phyloP scores from a whole-genome alignment of 1,139 yeast species.

The Nakaseomyces delphensis region DNA sequence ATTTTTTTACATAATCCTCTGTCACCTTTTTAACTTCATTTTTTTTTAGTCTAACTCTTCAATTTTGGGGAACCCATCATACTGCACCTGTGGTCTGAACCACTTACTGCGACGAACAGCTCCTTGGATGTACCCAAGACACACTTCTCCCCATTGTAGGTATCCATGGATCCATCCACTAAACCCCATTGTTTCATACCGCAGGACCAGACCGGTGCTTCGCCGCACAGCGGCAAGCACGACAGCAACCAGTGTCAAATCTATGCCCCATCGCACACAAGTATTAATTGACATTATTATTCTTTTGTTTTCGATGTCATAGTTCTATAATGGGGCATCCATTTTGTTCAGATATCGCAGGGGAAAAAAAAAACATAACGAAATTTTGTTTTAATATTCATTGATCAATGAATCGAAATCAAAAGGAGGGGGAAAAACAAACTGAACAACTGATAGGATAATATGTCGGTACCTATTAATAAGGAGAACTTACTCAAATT shows the following conservation, averaged over 20 bases:
- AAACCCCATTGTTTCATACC: conserved; percentile 37
- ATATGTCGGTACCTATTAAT: conserved; percentile 29
- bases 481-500: conserved; percentile 41
- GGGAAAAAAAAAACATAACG: no score
- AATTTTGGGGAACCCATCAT: conserved; percentile 16
- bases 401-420: no score
- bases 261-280: conserved; percentile 36
- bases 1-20: background rate
- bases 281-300: background rate
- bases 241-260: conserved; percentile 51
- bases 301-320: background rate
- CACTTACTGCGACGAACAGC: conserved; percentile 9
- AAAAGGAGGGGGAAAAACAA: background rate
- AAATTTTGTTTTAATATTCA: background rate
- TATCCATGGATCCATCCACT: conserved; percentile 48
- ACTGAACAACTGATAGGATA: no score
- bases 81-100: conserved; percentile 19
- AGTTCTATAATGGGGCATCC: no score
- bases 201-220: conserved; percentile 47
- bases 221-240: conserved; percentile 58
- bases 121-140: conserved; percentile 10
- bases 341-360: background rate
- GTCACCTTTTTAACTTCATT: background rate
- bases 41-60: conserved; percentile 6
- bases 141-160: conserved; percentile 44